Conservation (phyloP, 768 basidiomycete genomes). For the Phlegmacium glaucopus region DNA sequence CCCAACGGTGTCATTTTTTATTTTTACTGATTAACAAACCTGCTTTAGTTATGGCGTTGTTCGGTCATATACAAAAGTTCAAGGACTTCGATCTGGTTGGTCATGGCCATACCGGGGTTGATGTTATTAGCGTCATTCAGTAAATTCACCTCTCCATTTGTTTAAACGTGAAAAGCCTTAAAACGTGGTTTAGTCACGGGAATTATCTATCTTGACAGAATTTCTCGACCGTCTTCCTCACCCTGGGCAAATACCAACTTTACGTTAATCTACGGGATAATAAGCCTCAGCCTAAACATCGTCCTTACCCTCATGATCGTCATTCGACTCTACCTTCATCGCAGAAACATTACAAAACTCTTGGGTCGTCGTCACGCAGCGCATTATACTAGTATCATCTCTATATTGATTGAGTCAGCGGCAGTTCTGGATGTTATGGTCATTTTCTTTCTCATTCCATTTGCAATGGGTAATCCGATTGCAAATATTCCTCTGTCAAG, state of each 20-base stretch:
- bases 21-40: not conserved
- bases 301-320: slow-evolving; percentile 16
- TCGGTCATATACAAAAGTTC: slow-evolving; percentile 14
- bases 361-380: slow-evolving; percentile 8
- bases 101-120: slow-evolving; percentile 3
- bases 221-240: slow-evolving; percentile 1
- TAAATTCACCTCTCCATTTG: not conserved
- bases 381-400: slow-evolving; percentile 13
- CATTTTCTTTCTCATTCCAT: slow-evolving; percentile 9
- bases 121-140: slow-evolving; percentile 10
- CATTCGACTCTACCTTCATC: slow-evolving; percentile 12
- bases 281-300: slow-evolving; percentile 8
- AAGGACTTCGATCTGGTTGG: slow-evolving; percentile 1
- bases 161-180: not conserved
- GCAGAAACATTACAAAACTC: slow-evolving; percentile 3
- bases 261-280: slow-evolving; percentile 4
- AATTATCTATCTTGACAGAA: slow-evolving; percentile 1
- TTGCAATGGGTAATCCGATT: slow-evolving; percentile 7
- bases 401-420: slow-evolving; percentile 18
- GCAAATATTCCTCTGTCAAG: slow-evolving; percentile 7
- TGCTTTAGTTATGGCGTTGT: slow-evolving; percentile 15
- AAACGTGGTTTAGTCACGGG: slow-evolving; percentile 3
- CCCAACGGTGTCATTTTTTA: not conserved
- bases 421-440: slow-evolving; percentile 7
- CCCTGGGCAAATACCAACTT: not conserved